phyloP scores from a whole-genome alignment of 2,329 filamentous ascomycete species.

The Coniochaeta sp. region DNA sequence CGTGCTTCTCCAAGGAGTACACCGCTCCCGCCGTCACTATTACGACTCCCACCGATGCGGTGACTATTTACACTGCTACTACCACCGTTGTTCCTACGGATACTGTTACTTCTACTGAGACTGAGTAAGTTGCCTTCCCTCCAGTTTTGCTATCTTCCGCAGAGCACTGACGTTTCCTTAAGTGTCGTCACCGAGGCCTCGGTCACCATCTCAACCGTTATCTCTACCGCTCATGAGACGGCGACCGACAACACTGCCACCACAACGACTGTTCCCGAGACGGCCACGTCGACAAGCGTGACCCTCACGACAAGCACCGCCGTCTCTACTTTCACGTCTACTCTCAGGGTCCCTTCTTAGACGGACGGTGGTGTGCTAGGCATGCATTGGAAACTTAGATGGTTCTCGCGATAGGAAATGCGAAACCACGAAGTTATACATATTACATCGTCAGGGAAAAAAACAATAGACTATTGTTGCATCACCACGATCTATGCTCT shows the following conservation, averaged over 20 bases:
- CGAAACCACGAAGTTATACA: too few relatives aligned
- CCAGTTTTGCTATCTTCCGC: too few relatives aligned
- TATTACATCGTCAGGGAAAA: too few relatives aligned
- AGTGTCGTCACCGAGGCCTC: not conserved
- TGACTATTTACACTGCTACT: not conserved
- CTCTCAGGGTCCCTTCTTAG: not conserved
- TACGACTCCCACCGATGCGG: not conserved
- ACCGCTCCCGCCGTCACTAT: not conserved
- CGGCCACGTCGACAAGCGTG: not conserved
- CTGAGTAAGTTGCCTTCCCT: not conserved
- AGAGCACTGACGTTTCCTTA: not conserved
- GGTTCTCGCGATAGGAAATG: too few relatives aligned
- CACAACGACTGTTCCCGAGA: not conserved
- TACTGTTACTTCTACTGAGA: not conserved
- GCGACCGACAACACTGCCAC: not conserved
- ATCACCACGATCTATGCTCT: too few relatives aligned
- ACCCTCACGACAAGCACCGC: not conserved
- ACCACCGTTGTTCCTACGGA: not conserved
- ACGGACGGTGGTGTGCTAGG: too few relatives aligned
- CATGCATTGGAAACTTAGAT: too few relatives aligned
- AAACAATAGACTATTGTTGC: too few relatives aligned
- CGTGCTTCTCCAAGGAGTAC: constrained; percentile 1
- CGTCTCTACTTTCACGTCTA: not conserved
- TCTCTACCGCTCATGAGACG: not conserved
- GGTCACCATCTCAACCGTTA: not conserved